Evolutionary conservation across 352 stramenopile species (phyloP), one percentile per base, ranked within the genome.

Genomic region (Halophytophthora polymorphica): DNA sequence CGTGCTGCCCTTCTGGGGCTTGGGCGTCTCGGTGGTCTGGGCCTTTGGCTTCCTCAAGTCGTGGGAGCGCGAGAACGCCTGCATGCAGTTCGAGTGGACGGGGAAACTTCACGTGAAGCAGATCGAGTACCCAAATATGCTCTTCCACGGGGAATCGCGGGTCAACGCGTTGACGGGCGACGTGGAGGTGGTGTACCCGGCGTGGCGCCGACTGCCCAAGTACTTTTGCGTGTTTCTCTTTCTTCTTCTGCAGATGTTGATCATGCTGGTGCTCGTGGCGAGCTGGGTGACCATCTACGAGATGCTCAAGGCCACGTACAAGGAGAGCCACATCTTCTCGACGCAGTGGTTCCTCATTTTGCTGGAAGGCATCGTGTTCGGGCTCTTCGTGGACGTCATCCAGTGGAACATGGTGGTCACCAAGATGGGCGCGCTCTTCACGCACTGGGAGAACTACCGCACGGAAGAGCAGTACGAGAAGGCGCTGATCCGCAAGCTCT

Each of bases 371-470:
- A 86, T 86, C 35, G 64, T 95, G 15, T 93, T 93, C 39, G 85
- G 85, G 1, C 71, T 95, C 2, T 95, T 95, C 47, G 83, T 95
- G 22, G 85, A 95, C 39, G 77, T 95, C 15, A 79, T 95, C 17
- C 85, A 95, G 55, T 95, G 85, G 85, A 93, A 93, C 55, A 84
- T 95, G 46, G 75, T 95, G 18, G 83, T 95, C 11, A 95, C 83
- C n/a, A 90, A 89, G 50, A 88, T 90, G 73, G 83, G 71, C 2
- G 64, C 67, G 6, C 59, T 95, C 4, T 91, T 95, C 41, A 95
- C 85, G 2, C 75, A 88, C 52, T 95, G 85, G 85, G 85, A 95
- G 56, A 95, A 95, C 55, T 93, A 90, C 55, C 69, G 70, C 15
- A 95, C 85, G 0, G 79, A 91, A 42, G 85, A 95, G 54, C 74